Conservation (phyloP, 805 yeast species). For the Ogataea polymorpha region DNA sequence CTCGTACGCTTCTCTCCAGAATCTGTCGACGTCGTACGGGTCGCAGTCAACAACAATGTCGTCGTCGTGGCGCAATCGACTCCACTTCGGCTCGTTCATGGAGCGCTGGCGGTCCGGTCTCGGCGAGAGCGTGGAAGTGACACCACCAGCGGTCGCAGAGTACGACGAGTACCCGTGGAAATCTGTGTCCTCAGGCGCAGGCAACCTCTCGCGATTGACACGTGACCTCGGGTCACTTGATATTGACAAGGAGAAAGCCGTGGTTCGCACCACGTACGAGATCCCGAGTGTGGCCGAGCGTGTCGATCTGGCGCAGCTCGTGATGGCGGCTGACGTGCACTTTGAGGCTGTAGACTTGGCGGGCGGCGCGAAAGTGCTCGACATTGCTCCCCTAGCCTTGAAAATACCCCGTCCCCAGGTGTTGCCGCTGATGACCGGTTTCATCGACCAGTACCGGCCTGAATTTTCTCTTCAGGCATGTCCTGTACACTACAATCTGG, state of each 20-base stretch:
- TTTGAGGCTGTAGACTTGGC: too few relatives aligned
- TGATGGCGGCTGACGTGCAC: background rate
- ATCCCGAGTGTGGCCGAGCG: background rate
- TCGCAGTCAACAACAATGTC: slow-evolving; percentile 18
- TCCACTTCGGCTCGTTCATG: slow-evolving; percentile 29
- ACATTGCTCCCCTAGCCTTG: background rate
- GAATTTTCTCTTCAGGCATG: slow-evolving; percentile 52
- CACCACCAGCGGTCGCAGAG: slow-evolving; percentile 29
- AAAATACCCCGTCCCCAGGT: slow-evolving; percentile 1
- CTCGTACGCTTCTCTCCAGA: slow-evolving; percentile 35
- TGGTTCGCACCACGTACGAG: background rate
- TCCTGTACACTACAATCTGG: slow-evolving; percentile 43
- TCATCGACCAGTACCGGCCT: slow-evolving; percentile 48
- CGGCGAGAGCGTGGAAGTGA: slow-evolving; percentile 4
- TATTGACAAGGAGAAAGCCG: slow-evolving; percentile 3
- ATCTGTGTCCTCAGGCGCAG: slow-evolving; percentile 8
- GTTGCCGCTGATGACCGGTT: slow-evolving; percentile 34
- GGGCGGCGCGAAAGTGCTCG: background rate
- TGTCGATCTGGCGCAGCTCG: background rate
- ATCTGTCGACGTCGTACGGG: slow-evolving; percentile 38
- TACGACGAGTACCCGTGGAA: slow-evolving; percentile 31
- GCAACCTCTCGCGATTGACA: background rate
- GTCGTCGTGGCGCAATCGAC: slow-evolving; percentile 28
- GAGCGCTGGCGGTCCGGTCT: slow-evolving; percentile 26
- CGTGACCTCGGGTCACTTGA: slow-evolving; percentile 10